phyloP scores from a whole-genome alignment of 139 green algal genomes.

The Picochlorum sp. region DNA sequence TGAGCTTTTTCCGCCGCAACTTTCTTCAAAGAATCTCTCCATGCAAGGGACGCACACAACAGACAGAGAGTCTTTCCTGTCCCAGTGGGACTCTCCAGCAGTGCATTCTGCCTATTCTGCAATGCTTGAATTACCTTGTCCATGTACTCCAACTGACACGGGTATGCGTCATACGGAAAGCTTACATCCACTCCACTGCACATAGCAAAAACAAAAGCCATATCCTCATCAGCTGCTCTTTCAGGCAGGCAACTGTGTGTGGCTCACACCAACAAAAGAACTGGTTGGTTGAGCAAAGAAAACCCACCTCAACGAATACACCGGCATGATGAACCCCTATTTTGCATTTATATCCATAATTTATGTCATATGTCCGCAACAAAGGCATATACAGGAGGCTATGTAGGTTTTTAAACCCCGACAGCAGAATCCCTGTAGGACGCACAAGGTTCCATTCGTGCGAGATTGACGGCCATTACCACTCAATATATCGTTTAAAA shows the following conservation, averaged over 20 bases:
- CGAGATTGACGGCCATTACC: too few relatives aligned
- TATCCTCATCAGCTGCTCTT: not conserved
- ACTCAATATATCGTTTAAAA: too few relatives aligned
- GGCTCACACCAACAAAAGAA: too few relatives aligned
- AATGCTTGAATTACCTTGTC: constrained; percentile 77
- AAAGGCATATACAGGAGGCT: not conserved
- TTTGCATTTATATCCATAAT: not conserved
- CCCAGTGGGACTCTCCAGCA: constrained; percentile 91
- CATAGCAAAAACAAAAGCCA: not conserved
- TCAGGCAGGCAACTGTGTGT: too few relatives aligned
- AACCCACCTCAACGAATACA: not conserved
- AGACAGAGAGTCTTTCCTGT: constrained; percentile 97
- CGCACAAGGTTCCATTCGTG: too few relatives aligned
- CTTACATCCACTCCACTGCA: constrained; percentile 55
- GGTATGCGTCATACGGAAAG: constrained; percentile 83
- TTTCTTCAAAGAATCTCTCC: constrained; percentile 44
- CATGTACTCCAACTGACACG: constrained; percentile 87
- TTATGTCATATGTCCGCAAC: not conserved
- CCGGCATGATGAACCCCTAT: not conserved
- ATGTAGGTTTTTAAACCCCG: not conserved
- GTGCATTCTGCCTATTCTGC: constrained; percentile 68
- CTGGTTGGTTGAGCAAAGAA: too few relatives aligned
- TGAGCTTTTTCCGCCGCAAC: not conserved
- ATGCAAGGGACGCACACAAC: constrained; percentile 87
- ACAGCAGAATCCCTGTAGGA: too few relatives aligned